Evolutionary conservation across 768 basidiomycete species (phyloP).

Genomic region (Calvatia gigantea): DNA sequence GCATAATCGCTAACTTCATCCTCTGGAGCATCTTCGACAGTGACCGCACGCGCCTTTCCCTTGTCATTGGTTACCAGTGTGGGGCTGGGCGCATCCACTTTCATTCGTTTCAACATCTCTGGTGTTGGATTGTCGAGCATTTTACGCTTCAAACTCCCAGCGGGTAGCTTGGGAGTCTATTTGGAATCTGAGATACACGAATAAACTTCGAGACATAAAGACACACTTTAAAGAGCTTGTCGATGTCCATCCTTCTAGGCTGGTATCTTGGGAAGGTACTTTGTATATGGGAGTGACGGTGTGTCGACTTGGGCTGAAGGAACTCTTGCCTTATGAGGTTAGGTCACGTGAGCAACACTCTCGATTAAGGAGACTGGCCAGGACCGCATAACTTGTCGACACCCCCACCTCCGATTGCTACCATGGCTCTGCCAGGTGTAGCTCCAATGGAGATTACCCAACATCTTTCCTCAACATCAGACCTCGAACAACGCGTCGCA

Average conservation of each 20-base stretch:
- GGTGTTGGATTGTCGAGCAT: slow-evolving; percentile 74
- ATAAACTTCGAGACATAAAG: neutral
- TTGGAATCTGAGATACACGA: neutral
- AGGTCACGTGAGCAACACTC: slow-evolving; percentile 9
- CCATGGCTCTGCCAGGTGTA: slow-evolving; percentile 27
- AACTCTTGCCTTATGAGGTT: slow-evolving; percentile 4
- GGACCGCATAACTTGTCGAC: slow-evolving; percentile 3
- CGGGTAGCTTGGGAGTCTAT: slow-evolving; percentile 67
- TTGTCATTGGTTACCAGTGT: slow-evolving; percentile 13
- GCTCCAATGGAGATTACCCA: slow-evolving; percentile 31
- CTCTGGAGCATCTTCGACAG: slow-evolving; percentile 62
- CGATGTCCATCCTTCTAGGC: slow-evolving; percentile 39
- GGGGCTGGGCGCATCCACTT: slow-evolving; percentile 38
- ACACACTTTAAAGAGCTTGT: slow-evolving; percentile 48
- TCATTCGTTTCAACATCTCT: slow-evolving; percentile 82
- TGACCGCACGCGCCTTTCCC: slow-evolving; percentile 35
- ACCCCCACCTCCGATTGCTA: slow-evolving; percentile 9
- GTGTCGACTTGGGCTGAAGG: too few species aligned
- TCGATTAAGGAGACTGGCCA: slow-evolving; percentile 10
- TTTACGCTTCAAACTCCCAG: slow-evolving; percentile 64
- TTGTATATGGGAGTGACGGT: too few species aligned
- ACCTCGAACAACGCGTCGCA: slow-evolving; percentile 69
- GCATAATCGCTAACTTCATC: slow-evolving; percentile 54
- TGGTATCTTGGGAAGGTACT: neutral
- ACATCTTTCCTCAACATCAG: slow-evolving; percentile 39